Base-by-base conservation (phyloP, 2,329 filamentous ascomycete species). In the Cercospora sp. region DNA sequence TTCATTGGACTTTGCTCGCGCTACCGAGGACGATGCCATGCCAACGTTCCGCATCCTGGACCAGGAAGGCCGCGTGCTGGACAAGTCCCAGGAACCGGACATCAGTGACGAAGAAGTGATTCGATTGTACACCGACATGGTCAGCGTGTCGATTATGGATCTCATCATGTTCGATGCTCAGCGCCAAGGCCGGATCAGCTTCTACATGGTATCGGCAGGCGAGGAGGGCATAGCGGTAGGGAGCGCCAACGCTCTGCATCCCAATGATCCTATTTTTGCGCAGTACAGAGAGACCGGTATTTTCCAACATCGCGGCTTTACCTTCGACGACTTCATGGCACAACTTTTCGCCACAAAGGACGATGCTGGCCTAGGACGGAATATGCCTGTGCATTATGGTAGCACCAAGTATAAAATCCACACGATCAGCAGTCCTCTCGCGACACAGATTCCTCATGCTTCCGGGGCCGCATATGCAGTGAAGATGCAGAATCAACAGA, bases 151-250 rank as follows among this genome's bases (percentile, higher is more conserved):
- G 66, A 91, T 98, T 73, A 95, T 99, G 93, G 95, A 99, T 78
- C 80, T 97, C 65, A 91, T 98, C 78, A 98, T 98, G 94, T 97
- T 97, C 77, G 95, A 99, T 77, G 94, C 95, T 0, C 95, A 99
- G 81, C 86, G 95, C 57, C 95, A 99, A 81, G 94, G 94, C n/a
- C 88, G 93, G 21, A 82, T 97, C 66, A 94, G 90, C 79, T 99
- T 99, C 81, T 99, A 99, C 81, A 98, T 99, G 92, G 94, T 90
- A 45, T 94, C 91, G 43, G 92, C 93, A 0, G 94, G 94, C 67
- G 94, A 97, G 82, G 95, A 99, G 84, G 95, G 94, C 37, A 93
- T 97, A 63, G 92, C 92, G 53, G 90, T 99, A 2, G 95, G 93
- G 1, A 94, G 91, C 1, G 92, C 94, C 0, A 93, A 92, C 26